Evolutionary conservation across 1,139 yeast species (phyloP), one percentile per base, ranked within the genome.

Genomic region (Candida sanyaensis): DNA sequence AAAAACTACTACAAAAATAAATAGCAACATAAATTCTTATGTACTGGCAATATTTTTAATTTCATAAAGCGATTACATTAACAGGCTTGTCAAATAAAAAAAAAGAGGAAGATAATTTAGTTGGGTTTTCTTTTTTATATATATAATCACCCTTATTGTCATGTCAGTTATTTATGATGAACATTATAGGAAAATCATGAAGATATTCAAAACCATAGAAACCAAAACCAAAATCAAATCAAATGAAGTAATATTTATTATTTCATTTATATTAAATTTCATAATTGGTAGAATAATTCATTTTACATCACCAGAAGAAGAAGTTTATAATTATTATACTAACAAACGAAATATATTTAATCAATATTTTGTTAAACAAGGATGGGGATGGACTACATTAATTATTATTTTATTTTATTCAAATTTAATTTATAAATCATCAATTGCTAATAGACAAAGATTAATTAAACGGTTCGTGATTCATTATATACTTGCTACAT

Each of bases 361-460:
- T 64, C 78, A 77, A 31, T 45, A 78, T 4, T 88, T 93, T 63
- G 97, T 92, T 39, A 93, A 93, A 60, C 76, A 76, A 37, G 98
- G 97, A 2, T 93, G 99, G 99, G 77, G 83, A 12, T 93, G 98
- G 98, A 91, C 97, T 1, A 77, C 91, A 0, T 23, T 68, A 3
- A 62, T 57, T 13, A 55, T 75, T 6, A 49, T 59, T 1, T 45
- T 56, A 6, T 75, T 73, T 52, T 74, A 73, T 50, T 59, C 50
- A 1, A 34, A 53, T n/a, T 28, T 60, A 2, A 32, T 42, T 29
- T 7, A 33, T 13, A 46, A 36, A 29, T 8, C 38, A 12, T 36
- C 42, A 11, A n/a, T 28, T 26, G 9, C 23, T 28, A 32, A 37
- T 17, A 31, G 28, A 29, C 32, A 33, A 1, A 45, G 39, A 12